Evolutionary conservation across 768 basidiomycete species (phyloP), one percentile per base, ranked within the genome.

Genomic region (Calocybe cyanea): DNA sequence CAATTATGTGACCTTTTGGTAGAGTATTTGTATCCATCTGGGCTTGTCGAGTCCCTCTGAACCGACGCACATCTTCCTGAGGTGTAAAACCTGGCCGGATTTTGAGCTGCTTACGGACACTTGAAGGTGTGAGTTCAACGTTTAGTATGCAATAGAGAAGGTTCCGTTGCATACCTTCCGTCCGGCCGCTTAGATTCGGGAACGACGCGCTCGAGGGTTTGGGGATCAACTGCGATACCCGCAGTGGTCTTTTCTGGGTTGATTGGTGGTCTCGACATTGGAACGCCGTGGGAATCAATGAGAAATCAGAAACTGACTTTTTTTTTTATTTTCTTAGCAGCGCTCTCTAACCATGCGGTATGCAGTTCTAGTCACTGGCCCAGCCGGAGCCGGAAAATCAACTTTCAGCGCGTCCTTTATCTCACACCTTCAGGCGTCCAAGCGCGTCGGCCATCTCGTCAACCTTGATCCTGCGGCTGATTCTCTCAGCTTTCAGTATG

Each of bases 311-410:
- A 28, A 35, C 14, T 18, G 14, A 35, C 14, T 14, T n/a, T n/a
- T 7, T 7, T n/a, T n/a, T 35, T 35, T 35, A 6, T n/a, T 35
- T 18, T 35, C 14, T n/a, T 32, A 8, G 8, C 31, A n/a, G 8
- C 31, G 31, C n/a, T 32, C 9, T 35, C 34, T 5, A 35, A n/a
- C 7, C 33, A 92, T 92, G 90, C 85, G 90, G 49, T 92, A 92
- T 69, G 90, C 90, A 6, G 84, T 92, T 21, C 77, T 92, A 37
- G 80, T 92, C 41, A 88, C 86, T 45, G 96, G 96, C n/a, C 96
- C 96, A 38, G 96, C 96, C 2, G 96, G 96, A 40, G 92, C 96
- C 11, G 96, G 96, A 41, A 99, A 99, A 71, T 91, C 92, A 0
- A 98, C 96, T 0, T 95, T 99, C 59, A 87, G 89, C 56, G 72